These are phyloP conservation scores for Trichomonas tenax DNA, from an alignment of 208 protist species.

Conservation along the genomic window DNA sequence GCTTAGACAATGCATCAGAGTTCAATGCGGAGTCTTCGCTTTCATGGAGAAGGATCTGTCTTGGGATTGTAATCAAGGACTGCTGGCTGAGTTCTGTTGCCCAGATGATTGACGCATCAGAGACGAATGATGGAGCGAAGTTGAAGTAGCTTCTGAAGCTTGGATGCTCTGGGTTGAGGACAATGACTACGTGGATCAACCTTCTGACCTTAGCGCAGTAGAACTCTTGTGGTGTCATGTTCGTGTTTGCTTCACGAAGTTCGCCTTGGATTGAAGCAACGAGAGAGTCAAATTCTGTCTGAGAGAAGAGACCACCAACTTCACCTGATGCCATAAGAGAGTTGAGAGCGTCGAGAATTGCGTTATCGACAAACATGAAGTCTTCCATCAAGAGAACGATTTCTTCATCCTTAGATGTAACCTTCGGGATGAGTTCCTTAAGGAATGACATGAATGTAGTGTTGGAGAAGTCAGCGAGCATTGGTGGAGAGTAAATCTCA, in stretches of 20 bases:
- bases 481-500: background rate
- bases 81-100: background rate
- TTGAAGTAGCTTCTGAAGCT: background rate
- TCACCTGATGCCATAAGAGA: constrained; percentile 80
- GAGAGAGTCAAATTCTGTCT: constrained; percentile 79
- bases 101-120: background rate
- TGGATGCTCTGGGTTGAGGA: constrained; percentile 74
- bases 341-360: constrained; percentile 77
- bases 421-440: background rate
- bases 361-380: constrained; percentile 38
- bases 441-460: background rate
- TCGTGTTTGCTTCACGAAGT: constrained; percentile 52
- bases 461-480: background rate
- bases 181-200: constrained; percentile 74
- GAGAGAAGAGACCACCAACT: constrained; percentile 76
- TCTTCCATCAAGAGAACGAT: constrained; percentile 8
- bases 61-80: background rate
- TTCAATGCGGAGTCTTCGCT: background rate
- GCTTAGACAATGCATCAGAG: background rate
- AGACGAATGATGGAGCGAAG: constrained; percentile 16
- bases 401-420: constrained; percentile 13
- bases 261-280: constrained; percentile 70
- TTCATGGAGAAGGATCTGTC: background rate
- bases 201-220: constrained; percentile 52
- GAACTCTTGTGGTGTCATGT: constrained; percentile 58